Percentiles rank a stretch among this genome's conserved stretches.
Conservation (phyloP, 805 yeast genomes). For the Sugiyamaella americana region DNA sequence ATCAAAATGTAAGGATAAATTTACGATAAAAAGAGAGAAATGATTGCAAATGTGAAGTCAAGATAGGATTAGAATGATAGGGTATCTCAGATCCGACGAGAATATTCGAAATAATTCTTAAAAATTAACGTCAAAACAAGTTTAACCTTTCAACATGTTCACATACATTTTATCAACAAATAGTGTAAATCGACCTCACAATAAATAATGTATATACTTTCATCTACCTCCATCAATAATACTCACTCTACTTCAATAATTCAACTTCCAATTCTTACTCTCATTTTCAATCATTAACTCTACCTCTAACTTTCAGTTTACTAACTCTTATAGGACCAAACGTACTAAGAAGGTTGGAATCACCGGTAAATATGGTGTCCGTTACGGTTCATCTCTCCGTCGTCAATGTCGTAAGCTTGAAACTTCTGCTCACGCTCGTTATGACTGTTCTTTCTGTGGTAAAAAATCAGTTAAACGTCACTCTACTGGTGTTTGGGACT, state of each 20-base stretch:
- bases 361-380: constrained; percentile 99
- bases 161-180: background rate
- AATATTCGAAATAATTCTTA: too few relatives aligned
- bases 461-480: constrained; percentile 96
- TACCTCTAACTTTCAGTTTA: too few relatives aligned
- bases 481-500: constrained; percentile 98
- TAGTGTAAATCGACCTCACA: background rate
- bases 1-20: background rate
- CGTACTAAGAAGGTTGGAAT: constrained; percentile 99
- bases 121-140: background rate
- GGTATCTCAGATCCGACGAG: too few relatives aligned
- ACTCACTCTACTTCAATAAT: too few relatives aligned
- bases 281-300: too few relatives aligned
- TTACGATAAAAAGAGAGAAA: too few relatives aligned
- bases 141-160: background rate
- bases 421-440: constrained; percentile 97
- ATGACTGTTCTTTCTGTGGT: constrained; percentile 99
- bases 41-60: too few relatives aligned
- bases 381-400: constrained; percentile 99
- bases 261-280: too few relatives aligned
- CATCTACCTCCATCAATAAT: too few relatives aligned
- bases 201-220: background rate
- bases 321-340: constrained; percentile 56
- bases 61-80: too few relatives aligned
- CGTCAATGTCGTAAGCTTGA: constrained; percentile 99